Evolutionary conservation across 441 rosid genomes (phyloP), one percentile per base, ranked within the genome.

Genomic region (Syzygium syzygioides): DNA sequence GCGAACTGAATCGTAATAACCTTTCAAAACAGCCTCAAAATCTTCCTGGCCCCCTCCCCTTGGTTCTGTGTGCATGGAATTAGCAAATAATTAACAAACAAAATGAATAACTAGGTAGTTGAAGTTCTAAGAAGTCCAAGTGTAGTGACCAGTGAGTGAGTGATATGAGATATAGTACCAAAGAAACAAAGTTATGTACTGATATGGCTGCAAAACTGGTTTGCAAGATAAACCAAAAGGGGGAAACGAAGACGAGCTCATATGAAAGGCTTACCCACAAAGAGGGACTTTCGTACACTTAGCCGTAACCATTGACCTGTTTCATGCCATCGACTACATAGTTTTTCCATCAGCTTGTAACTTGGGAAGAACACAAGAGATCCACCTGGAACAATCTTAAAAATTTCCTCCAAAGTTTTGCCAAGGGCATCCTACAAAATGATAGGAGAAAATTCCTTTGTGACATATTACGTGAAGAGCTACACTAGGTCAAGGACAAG

Each of bases 361-460:
- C 99, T 98, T 83, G 99, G 99, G 92, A 98, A 98, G 94, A 97
- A 98, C 68, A 97, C 94, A 64, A 98, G 99, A 88, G 96, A 90
- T 84, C 99, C 99, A 85, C 96, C 98, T 4, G 99, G 99, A 93
- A 95, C 98, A 92, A 94, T 88, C 90, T 91, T 93, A 94, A 95
- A 96, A 85, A 97, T 95, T 91, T 94, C 97, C 93, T 98, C 98
- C 91, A 98, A 91, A 32, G 99, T 93, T 91, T 94, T 94, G 85
- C 99, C 99, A 57, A 98, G 95, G 87, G 95, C 93, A 93, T 97
- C 99, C 99, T 98, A 91, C 91, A 94, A 86, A 93, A 55, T 4
- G 89, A 87, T 85, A 86, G 53, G 91, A 87, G 90, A 60, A 50
- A 88, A 32, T 56, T 54, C 84, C 32, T 71, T 71, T 1, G 85